phyloP scores from a whole-genome alignment of 2,329 filamentous ascomycete species.

The Aspergillus eucalypticola region DNA sequence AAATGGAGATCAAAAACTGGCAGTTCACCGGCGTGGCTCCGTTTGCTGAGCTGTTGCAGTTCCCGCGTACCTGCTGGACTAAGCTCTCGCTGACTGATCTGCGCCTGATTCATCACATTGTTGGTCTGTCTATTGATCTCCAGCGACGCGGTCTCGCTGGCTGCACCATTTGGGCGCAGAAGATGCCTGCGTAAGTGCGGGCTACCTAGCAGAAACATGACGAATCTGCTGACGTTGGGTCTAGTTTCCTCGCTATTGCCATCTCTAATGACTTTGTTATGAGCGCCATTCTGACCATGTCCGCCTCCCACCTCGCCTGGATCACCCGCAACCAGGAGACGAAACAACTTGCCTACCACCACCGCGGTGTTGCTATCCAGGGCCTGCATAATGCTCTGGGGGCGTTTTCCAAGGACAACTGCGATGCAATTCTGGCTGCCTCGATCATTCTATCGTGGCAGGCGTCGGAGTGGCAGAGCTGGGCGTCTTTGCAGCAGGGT shows the following conservation, averaged over 20 bases:
- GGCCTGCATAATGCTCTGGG: constrained; percentile 86
- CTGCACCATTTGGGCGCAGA: constrained; percentile 88
- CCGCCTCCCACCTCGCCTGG: constrained; percentile 91
- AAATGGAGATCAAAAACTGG: constrained; percentile 80
- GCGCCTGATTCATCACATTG: constrained; percentile 86
- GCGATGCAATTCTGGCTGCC: constrained; percentile 86
- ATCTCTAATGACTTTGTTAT: constrained; percentile 85
- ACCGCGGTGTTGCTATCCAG: constrained; percentile 80
- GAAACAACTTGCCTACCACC: constrained; percentile 84
- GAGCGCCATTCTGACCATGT: constrained; percentile 88
- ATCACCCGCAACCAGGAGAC: constrained; percentile 82
- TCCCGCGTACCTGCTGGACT: constrained; percentile 71
- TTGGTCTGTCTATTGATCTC: constrained; percentile 81
- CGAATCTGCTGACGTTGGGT: too few species aligned
- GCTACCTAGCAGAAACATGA: constrained; percentile 10
- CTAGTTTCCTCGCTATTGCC: constrained; percentile 80
- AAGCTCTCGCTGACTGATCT: constrained; percentile 75
- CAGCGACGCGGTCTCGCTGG: constrained; percentile 73
- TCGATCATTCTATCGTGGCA: constrained; percentile 95
- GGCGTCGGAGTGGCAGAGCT: constrained; percentile 92
- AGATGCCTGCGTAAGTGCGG: constrained; percentile 79
- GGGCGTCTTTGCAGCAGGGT: constrained; percentile 89
- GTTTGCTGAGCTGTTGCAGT: constrained; percentile 77
- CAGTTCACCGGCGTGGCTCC: constrained; percentile 80
- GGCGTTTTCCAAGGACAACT: constrained; percentile 79